Conservation (phyloP, 2,329 filamentous ascomycete genomes). For the Venturia carpophila region DNA sequence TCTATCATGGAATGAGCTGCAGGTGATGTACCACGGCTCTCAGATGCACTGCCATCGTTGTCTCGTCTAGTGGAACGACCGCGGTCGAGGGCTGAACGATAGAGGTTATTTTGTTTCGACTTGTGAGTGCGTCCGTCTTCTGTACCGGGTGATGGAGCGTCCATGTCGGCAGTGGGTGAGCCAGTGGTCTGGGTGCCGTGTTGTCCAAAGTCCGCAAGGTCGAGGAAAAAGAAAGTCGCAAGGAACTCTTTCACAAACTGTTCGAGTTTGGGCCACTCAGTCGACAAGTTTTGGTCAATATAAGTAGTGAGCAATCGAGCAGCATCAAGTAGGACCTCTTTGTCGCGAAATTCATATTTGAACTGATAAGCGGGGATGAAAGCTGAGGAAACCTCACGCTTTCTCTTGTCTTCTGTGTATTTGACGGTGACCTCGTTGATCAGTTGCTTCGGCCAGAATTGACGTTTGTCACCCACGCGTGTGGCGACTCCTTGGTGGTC, state of each 20-base stretch:
- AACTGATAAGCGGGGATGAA: constrained; percentile 61
- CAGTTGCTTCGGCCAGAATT: constrained; percentile 82
- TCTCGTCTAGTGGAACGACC: constrained; percentile 45
- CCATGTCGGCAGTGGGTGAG: constrained; percentile 12
- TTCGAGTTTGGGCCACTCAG: constrained; percentile 38
- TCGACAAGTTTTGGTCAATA: constrained; percentile 35
- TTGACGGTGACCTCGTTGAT: constrained; percentile 87
- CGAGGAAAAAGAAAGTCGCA: constrained; percentile 43
- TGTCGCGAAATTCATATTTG: constrained; percentile 59
- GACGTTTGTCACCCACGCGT: constrained; percentile 83
- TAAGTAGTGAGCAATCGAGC: constrained; percentile 39
- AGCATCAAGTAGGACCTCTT: constrained; percentile 45
- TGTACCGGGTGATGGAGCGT: constrained; percentile 42
- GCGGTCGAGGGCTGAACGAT: constrained; percentile 72
- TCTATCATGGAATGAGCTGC: constrained; percentile 71
- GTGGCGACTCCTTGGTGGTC: constrained; percentile 93
- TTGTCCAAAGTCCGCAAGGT: constrained; percentile 47
- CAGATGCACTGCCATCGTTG: constrained; percentile 72
- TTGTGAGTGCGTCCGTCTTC: constrained; percentile 60
- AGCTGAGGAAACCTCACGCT: constrained; percentile 53
- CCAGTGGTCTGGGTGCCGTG: neutral
- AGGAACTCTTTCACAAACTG: constrained; percentile 45
- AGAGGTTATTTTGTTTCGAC: constrained; percentile 68
- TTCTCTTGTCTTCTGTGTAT: constrained; percentile 79
- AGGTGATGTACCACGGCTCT: constrained; percentile 82